Conservation (phyloP, 208 protist genomes). For the Crithidia thermophila region DNA sequence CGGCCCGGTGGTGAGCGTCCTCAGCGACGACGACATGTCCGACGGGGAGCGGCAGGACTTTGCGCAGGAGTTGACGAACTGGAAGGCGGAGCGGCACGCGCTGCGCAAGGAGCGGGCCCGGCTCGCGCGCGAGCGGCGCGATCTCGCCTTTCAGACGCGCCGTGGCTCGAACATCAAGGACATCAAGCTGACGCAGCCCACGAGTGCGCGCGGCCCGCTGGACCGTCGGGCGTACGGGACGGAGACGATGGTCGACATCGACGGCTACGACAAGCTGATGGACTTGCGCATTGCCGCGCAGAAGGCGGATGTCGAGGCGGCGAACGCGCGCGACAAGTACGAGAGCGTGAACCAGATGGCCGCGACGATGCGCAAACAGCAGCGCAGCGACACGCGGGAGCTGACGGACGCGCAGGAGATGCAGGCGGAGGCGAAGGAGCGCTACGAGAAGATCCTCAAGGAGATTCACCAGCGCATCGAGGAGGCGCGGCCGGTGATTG, state of each 20-base stretch:
- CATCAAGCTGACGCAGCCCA: constrained; percentile 32
- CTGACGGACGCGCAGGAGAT: constrained; percentile 9
- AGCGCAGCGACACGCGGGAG: constrained; percentile 7
- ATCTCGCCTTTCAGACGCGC: constrained; percentile 54
- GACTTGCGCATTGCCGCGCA: constrained; percentile 47
- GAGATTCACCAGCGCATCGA: background rate
- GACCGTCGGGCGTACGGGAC: constrained; percentile 23
- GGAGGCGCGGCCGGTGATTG: constrained; percentile 16
- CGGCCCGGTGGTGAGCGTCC: constrained; percentile 22
- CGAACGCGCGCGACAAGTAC: constrained; percentile 31
- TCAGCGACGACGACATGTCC: constrained; percentile 48
- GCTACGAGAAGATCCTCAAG: constrained; percentile 8
- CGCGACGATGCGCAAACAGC: constrained; percentile 11
- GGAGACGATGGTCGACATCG: constrained; percentile 31
- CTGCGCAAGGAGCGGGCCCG: constrained; percentile 39
- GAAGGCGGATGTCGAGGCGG: constrained; percentile 25
- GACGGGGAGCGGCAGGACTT: constrained; percentile 29
- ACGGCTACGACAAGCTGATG: constrained; percentile 45
- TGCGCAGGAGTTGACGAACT: constrained; percentile 37
- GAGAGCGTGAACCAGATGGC: constrained; percentile 2
- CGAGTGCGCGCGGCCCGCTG: constrained; percentile 31
- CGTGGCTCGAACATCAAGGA: constrained; percentile 79
- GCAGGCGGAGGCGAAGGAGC: constrained; percentile 4
- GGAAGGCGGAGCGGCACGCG: constrained; percentile 52
- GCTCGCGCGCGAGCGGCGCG: constrained; percentile 38